Percentiles rank a stretch among this genome's conserved stretches.
Conservation (phyloP, 257 asterid genomes). For the Datura wrightii region DNA sequence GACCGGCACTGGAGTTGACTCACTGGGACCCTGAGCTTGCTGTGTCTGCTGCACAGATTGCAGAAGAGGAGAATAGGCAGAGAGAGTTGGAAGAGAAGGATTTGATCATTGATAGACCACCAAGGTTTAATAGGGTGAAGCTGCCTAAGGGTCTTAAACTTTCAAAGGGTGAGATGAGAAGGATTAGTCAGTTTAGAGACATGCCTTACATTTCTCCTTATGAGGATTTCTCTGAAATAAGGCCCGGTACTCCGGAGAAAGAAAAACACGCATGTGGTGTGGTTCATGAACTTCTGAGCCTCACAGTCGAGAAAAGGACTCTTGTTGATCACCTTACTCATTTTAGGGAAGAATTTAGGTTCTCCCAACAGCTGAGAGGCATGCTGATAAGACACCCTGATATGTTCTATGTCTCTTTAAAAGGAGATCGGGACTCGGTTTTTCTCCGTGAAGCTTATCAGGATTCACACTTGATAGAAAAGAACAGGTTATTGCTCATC, state of each 20-base stretch:
- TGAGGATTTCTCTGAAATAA: slow-evolving; percentile 77
- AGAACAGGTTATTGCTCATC: slow-evolving; percentile 80
- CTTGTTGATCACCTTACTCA: slow-evolving; percentile 95
- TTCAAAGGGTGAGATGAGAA: slow-evolving; percentile 91
- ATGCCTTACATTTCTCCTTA: slow-evolving; percentile 87
- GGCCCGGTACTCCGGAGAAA: slow-evolving; percentile 73
- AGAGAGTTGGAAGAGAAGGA: slow-evolving; percentile 73
- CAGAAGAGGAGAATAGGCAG: slow-evolving; percentile 77
- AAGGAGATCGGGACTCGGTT: slow-evolving; percentile 96
- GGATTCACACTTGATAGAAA: slow-evolving; percentile 85
- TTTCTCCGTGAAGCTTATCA: slow-evolving; percentile 93
- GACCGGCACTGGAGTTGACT: slow-evolving; percentile 85
- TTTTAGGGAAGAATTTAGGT: slow-evolving; percentile 91
- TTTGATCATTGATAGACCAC: slow-evolving; percentile 76
- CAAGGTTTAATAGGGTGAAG: slow-evolving; percentile 76
- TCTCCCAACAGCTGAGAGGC: slow-evolving; percentile 97
- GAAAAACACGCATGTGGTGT: slow-evolving; percentile 90
- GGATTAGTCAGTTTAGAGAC: slow-evolving; percentile 76
- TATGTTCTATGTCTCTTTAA: slow-evolving; percentile 88
- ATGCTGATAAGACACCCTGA: slow-evolving; percentile 99
- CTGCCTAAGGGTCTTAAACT: slow-evolving; percentile 86
- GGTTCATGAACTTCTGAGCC: slow-evolving; percentile 94
- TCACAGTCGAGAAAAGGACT: slow-evolving; percentile 91
- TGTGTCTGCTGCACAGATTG: slow-evolving; percentile 92
- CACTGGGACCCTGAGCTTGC: slow-evolving; percentile 97